These are phyloP conservation scores for Torrubiella hemipterigena DNA, from an alignment of 2,329 filamentous ascomycete species.

Conservation along the genomic window DNA sequence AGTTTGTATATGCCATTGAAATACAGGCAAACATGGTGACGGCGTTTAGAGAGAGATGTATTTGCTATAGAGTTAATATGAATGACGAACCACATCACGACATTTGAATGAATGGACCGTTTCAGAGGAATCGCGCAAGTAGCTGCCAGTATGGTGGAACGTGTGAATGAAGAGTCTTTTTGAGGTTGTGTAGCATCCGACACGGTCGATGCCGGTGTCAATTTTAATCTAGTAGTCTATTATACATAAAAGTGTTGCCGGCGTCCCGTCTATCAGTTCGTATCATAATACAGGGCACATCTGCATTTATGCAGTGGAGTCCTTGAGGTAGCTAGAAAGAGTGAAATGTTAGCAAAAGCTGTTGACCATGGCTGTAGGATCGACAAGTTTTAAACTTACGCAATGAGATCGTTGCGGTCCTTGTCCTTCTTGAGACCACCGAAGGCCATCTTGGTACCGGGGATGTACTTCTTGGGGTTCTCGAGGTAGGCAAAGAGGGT, in stretches of 20 bases:
- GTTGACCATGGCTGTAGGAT: too few relatives aligned
- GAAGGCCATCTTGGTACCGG: constrained; percentile 99
- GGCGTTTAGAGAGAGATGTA: too few relatives aligned
- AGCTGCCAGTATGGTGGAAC: too few relatives aligned
- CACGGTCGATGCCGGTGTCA: too few relatives aligned
- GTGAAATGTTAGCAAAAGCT: constrained; percentile 16
- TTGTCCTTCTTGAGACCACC: constrained; percentile 99
- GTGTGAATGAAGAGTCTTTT: too few relatives aligned
- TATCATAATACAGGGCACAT: constrained; percentile 14
- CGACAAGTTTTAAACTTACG: constrained; percentile 45
- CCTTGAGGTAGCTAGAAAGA: constrained; percentile 21
- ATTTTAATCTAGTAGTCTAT: background rate
- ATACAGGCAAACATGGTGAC: too few relatives aligned
- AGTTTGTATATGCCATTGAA: too few relatives aligned
- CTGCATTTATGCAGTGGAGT: background rate
- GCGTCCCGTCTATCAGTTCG: constrained; percentile 22
- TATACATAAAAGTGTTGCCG: constrained; percentile 4
- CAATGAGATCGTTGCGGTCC: constrained; percentile 98
- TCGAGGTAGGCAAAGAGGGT: constrained; percentile 96
- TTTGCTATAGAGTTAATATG: too few relatives aligned
- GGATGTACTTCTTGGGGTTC: constrained; percentile 99
- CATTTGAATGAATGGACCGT: too few relatives aligned
- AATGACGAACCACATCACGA: too few relatives aligned
- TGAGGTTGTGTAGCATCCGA: too few relatives aligned
- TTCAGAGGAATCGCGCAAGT: too few relatives aligned